A percentile compares a stretch with the other conserved stretches of the same genome.
phyloP scores from a whole-genome alignment of 345 rosid genomes.

The Bruguiera gymnorhiza region DNA sequence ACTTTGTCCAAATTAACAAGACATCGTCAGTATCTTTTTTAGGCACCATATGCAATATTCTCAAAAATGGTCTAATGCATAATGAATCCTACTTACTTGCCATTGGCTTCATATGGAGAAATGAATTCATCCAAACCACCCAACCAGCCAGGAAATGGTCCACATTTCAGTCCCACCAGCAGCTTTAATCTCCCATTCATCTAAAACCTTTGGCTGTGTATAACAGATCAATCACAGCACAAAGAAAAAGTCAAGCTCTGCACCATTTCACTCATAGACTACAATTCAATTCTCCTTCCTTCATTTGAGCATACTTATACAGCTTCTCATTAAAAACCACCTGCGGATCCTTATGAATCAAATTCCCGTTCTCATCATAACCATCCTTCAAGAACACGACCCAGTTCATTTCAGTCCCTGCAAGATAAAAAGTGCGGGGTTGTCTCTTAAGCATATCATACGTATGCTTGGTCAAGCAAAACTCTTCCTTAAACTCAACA shows the following conservation, averaged over 20 bases:
- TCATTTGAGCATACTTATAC: constrained; percentile 49
- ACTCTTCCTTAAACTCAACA: constrained; percentile 88
- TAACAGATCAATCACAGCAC: background rate
- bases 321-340: constrained; percentile 67
- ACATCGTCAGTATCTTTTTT: too few species aligned
- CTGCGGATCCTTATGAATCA: constrained; percentile 70
- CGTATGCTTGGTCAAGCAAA: constrained; percentile 79
- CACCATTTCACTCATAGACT: constrained; percentile 11
- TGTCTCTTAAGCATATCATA: constrained; percentile 81
- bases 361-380: constrained; percentile 51
- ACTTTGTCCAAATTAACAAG: too few species aligned
- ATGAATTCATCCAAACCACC: background rate
- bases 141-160: background rate
- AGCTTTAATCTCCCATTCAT: background rate
- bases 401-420: constrained; percentile 97
- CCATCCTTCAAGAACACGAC: constrained; percentile 66
- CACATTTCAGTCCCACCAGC: background rate
- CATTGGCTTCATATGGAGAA: too few species aligned
- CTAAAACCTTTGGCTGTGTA: background rate
- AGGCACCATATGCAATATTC: too few species aligned
- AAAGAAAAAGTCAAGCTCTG: background rate
- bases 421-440: constrained; percentile 71
- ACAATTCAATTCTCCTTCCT: constrained; percentile 30
- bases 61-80: too few species aligned
- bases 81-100: too few species aligned